Evolutionary conservation across 2,329 filamentous ascomycete species (phyloP), one percentile per base, ranked within the genome.

Genomic region (Lachnellula hyalina): DNA sequence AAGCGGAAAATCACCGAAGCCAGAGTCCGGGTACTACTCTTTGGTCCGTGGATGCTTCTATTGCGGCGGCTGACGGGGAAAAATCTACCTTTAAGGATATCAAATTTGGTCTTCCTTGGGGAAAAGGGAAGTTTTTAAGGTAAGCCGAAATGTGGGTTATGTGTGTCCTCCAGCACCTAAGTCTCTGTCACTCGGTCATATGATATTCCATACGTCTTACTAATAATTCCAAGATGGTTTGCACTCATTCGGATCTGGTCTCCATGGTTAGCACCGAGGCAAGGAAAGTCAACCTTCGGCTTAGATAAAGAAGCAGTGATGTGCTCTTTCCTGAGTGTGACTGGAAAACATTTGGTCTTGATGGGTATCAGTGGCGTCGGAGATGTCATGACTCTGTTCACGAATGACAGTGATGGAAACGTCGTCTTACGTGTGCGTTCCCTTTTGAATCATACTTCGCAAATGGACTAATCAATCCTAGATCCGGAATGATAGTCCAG

Each of bases 251-350:
- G 91, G 17, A 76, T 89, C 3, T 94, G 86, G 83, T 81, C 80
- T 35, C 87, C 91, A 1, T 97, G 93, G 93, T 74, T 96, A 11
- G 90, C 87, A 7, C 93, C 93, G n/a, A 78, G 90, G 40, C 92
- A 96, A 68, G 92, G 92, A 12, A 84, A 81, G 58, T 71, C 75
- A 3, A 73, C 73, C 0, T 87, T 96, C 54, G 73, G 74, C 4
- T 75, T 92, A 4, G 86, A 90, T 57, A 89, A 91, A 63, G 89
- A 95, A 65, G 90, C 84, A 1, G 72, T 96, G 2, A 68, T 96
- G 17, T 84, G 86, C 55, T 89, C 89, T 0, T 96, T 96, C 63
- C 74, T 96, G 21, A 85, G 83, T 23, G 70, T 75, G 0, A 76
- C 87, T 61, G 92, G 93, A 0, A 78, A 84, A 21, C 86, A 90